These are phyloP conservation scores for Isatis lusitanica DNA, from an alignment of 441 rosid species.

Conservation along the genomic window DNA sequence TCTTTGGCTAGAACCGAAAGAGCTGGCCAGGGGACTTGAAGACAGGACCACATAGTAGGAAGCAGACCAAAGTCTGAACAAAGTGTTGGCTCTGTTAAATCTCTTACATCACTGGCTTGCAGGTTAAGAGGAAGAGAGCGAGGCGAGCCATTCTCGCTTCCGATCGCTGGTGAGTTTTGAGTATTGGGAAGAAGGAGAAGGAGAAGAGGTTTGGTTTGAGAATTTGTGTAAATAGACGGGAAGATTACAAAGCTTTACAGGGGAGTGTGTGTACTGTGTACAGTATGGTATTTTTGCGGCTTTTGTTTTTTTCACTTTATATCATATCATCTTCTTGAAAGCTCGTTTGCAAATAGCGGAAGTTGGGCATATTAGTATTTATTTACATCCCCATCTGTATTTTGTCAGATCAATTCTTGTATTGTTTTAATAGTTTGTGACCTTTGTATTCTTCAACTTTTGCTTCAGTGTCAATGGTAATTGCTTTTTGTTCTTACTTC, in stretches of 20 bases:
- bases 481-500: neutral
- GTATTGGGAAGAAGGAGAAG: conserved; percentile 14
- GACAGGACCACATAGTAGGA: conserved; percentile 32
- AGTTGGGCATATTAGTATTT: conserved; percentile 30
- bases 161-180: conserved; percentile 30
- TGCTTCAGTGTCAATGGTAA: conserved; percentile 27
- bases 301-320: neutral
- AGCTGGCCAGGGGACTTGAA: conserved; percentile 33
- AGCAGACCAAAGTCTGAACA: conserved; percentile 28
- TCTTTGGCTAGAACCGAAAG: conserved; percentile 26
- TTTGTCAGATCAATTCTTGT: conserved; percentile 32
- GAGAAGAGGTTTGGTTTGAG: conserved; percentile 36
- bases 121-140: conserved; percentile 22
- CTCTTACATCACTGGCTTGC: conserved; percentile 29
- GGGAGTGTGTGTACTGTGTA: conserved; percentile 41
- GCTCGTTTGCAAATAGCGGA: conserved; percentile 32
- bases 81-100: conserved; percentile 15
- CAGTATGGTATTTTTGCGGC: conserved; percentile 35
- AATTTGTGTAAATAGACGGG: conserved; percentile 39
- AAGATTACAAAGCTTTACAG: conserved; percentile 36
- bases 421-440: conserved; percentile 31
- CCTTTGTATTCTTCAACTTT: conserved; percentile 27
- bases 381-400: conserved; percentile 35
- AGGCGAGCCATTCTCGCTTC: conserved; percentile 10
- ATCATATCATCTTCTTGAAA: conserved; percentile 25